These are phyloP conservation scores for Penstemon newberryi DNA, from an alignment of 257 asterid species.

Conservation along the genomic window DNA sequence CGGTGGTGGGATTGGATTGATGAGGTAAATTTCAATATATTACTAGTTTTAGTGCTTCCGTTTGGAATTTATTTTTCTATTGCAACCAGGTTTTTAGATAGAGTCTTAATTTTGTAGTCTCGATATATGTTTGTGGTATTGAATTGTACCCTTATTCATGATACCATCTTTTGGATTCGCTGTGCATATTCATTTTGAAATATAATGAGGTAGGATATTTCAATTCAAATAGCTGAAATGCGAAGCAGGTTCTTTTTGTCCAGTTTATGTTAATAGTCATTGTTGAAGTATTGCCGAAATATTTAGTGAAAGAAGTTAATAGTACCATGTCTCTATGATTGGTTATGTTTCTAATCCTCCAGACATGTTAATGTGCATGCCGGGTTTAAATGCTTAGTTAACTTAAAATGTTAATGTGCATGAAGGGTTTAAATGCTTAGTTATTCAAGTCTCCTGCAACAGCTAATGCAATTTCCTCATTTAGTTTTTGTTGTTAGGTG, in stretches of 20 bases:
- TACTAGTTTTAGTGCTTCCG: not conserved
- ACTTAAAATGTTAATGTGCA: not conserved
- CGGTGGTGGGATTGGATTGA: slow-evolving; percentile 74
- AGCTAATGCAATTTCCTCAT: not conserved
- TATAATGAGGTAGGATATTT: slow-evolving; percentile 10
- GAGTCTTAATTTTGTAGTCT: not conserved
- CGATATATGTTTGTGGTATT: not conserved
- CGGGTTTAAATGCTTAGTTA: not conserved
- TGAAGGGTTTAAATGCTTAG: not conserved
- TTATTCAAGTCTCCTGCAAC: not conserved
- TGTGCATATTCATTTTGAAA: not conserved
- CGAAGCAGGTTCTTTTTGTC: not conserved
- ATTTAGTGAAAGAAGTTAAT: too few relatives aligned
- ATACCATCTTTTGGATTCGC: not conserved
- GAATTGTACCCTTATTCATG: not conserved
- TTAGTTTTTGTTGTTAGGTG: slow-evolving; percentile 63
- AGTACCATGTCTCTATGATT: not conserved
- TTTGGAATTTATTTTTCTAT: not conserved
- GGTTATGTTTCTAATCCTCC: not conserved
- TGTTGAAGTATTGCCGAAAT: not conserved
- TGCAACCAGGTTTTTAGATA: too few relatives aligned
- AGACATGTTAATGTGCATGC: not conserved
- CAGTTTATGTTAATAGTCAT: not conserved
- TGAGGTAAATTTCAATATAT: slow-evolving; percentile 37
- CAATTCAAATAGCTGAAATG: not conserved